These are phyloP conservation scores for Lachnellula subtilissima DNA, from an alignment of 2,329 filamentous ascomycete genomes.

Conservation along the genomic window DNA sequence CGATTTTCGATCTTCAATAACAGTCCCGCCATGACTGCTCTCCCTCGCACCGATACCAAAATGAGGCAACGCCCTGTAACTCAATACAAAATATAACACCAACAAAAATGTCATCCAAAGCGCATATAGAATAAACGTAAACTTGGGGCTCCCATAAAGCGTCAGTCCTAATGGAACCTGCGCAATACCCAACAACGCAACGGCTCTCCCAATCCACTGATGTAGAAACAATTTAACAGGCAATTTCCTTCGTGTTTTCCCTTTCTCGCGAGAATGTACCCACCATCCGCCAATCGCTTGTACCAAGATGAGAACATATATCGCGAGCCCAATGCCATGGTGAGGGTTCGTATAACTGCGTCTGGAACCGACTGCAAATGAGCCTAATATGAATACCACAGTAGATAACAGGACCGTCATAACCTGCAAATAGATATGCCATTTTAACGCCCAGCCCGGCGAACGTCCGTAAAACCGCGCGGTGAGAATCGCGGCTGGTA, in stretches of 20 bases:
- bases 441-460: slow-evolving; percentile 56
- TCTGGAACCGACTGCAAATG: slow-evolving; percentile 69
- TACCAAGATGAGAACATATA: slow-evolving; percentile 67
- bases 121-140: slow-evolving; percentile 79
- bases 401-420: slow-evolving; percentile 63
- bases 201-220: slow-evolving; percentile 76
- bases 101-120: slow-evolving; percentile 71
- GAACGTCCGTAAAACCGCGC: slow-evolving; percentile 65
- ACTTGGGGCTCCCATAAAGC: slow-evolving; percentile 83
- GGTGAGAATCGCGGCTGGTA: slow-evolving; percentile 69
- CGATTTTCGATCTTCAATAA: slow-evolving; percentile 42
- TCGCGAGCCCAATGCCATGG: slow-evolving; percentile 75
- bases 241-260: slow-evolving; percentile 42
- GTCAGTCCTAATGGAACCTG: slow-evolving; percentile 88
- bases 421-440: slow-evolving; percentile 72
- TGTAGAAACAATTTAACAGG: slow-evolving; percentile 51
- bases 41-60: slow-evolving; percentile 31
- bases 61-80: slow-evolving; percentile 60
- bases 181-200: slow-evolving; percentile 75
- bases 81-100: slow-evolving; percentile 72
- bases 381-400: slow-evolving; percentile 69
- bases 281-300: slow-evolving; percentile 67
- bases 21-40: slow-evolving; percentile 38
- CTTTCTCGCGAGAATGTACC: slow-evolving; percentile 39
- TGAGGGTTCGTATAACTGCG: slow-evolving; percentile 75